Percentiles rank a stretch among this genome's conserved stretches.
Evolutionary conservation across 352 stramenopile species (phyloP).

Genomic region (Phytophthora rubi): DNA sequence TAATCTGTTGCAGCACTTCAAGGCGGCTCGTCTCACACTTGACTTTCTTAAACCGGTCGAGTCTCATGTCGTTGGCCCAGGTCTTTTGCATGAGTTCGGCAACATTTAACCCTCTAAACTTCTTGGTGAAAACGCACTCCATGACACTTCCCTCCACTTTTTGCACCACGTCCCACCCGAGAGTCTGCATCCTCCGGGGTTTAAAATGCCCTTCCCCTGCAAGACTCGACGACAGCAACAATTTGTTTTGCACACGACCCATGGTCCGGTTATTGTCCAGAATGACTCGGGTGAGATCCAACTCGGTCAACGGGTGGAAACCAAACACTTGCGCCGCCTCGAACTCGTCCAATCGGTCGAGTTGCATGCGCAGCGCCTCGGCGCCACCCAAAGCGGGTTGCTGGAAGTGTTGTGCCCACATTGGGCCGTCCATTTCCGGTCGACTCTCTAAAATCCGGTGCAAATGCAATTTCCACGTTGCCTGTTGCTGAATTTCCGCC

Average conservation of each 20-base stretch:
- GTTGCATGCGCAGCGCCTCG: constrained; percentile 32
- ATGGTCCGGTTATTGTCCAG: constrained; percentile 44
- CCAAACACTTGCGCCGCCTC: constrained; percentile 48
- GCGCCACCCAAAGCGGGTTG: constrained; percentile 21
- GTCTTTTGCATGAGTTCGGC: constrained; percentile 45
- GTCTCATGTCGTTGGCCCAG: constrained; percentile 47
- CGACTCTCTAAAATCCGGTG: constrained; percentile 44
- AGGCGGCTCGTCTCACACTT: constrained; percentile 51
- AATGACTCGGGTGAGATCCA: constrained; percentile 44
- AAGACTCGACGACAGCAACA: constrained; percentile 29
- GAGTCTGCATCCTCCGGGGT: constrained; percentile 32
- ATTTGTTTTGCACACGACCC: constrained; percentile 36
- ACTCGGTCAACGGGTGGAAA: constrained; percentile 43
- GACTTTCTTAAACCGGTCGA: constrained; percentile 53
- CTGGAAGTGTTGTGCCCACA: constrained; percentile 34
- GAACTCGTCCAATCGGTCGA: constrained; percentile 37
- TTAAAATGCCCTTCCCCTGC: constrained; percentile 1
- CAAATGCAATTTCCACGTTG: constrained; percentile 49
- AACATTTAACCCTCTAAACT: constrained; percentile 40
- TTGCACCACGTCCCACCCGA: constrained; percentile 52
- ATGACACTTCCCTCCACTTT: constrained; percentile 43
- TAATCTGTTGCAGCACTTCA: constrained; percentile 49
- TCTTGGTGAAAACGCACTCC: constrained; percentile 56
- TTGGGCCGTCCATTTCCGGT: constrained; percentile 21
- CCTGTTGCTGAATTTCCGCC: constrained; percentile 46